phyloP scores from a whole-genome alignment of 805 yeast genomes.

The Suhomyces faveliae region DNA sequence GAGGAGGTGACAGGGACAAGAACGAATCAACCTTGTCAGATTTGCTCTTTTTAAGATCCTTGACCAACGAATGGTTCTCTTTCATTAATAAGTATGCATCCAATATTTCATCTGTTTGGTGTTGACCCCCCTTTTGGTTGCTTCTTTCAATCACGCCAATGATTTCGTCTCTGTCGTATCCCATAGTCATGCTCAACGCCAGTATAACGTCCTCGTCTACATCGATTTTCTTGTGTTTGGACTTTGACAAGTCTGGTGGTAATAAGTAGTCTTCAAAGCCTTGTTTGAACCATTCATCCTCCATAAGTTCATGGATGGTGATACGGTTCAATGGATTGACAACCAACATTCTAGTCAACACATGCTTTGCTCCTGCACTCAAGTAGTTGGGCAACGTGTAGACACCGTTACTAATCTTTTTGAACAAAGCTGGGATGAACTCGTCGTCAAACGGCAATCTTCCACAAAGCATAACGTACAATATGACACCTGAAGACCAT shows the following conservation, averaged over 20 bases:
- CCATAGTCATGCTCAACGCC: slow-evolving; percentile 30
- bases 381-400: slow-evolving; percentile 32
- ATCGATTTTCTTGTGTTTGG: slow-evolving; percentile 25
- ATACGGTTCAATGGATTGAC: slow-evolving; percentile 31
- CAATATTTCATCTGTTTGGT: slow-evolving; percentile 64
- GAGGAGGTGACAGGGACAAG: slow-evolving; percentile 61
- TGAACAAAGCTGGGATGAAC: slow-evolving; percentile 30
- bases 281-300: slow-evolving; percentile 31
- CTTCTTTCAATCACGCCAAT: slow-evolving; percentile 21
- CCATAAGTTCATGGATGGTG: slow-evolving; percentile 31
- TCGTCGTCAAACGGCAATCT: slow-evolving; percentile 31
- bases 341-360: slow-evolving; percentile 30
- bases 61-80: slow-evolving; percentile 71
- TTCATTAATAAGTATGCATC: slow-evolving; percentile 83
- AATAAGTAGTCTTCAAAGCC: slow-evolving; percentile 28
- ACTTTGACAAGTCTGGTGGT: slow-evolving; percentile 28
- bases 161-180: slow-evolving; percentile 29
- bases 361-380: slow-evolving; percentile 26
- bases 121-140: slow-evolving; percentile 25
- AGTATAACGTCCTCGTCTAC: slow-evolving; percentile 28
- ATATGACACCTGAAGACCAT: slow-evolving; percentile 30
- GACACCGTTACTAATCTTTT: slow-evolving; percentile 31
- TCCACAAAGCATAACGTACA: slow-evolving; percentile 32
- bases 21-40: slow-evolving; percentile 56
- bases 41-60: slow-evolving; percentile 56